These are phyloP conservation scores for Fusarium staphyleae DNA, from an alignment of 2,329 filamentous ascomycete species.

Conservation along the genomic window DNA sequence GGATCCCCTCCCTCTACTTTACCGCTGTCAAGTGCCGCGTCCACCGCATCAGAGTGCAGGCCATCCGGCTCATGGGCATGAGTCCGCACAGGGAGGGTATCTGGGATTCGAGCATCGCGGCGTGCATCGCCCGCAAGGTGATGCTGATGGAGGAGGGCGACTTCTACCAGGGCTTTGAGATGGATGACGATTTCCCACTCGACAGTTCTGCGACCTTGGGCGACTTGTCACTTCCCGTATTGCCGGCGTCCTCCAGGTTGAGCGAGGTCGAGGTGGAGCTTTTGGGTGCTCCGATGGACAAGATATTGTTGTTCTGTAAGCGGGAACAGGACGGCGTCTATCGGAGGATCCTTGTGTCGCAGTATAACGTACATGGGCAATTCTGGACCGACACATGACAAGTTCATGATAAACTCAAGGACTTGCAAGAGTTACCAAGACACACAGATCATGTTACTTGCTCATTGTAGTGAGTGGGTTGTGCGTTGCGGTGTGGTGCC, in stretches of 20 bases:
- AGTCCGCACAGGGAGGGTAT: conserved; percentile 49
- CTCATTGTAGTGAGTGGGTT: no score
- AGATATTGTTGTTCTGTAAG: conserved; percentile 30
- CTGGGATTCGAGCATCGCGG: conserved; percentile 49
- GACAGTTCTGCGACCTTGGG: conserved; percentile 4
- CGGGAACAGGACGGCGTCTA: conserved; percentile 4
- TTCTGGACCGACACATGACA: conserved; percentile 16
- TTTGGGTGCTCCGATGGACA: conserved; percentile 31
- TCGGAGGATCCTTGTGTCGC: conserved; percentile 25
- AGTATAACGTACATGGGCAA: conserved; percentile 20
- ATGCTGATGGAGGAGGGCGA: conserved; percentile 49
- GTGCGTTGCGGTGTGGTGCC: no score
- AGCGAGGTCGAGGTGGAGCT: conserved; percentile 32
- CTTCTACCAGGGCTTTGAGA: conserved; percentile 25
- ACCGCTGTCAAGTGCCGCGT: conserved; percentile 56
- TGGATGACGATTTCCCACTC: conserved; percentile 19
- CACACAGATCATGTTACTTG: no score
- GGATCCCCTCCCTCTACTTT: conserved; percentile 55
- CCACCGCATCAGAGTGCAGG: conserved; percentile 49
- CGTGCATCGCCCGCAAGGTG: conserved; percentile 46
- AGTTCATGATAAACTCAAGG: no score
- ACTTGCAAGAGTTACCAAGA: no score
- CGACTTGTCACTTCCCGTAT: conserved; percentile 19
- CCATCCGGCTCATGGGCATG: conserved; percentile 44
- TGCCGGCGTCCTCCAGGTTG: conserved; percentile 24